These are phyloP conservation scores for Pythium rhizo-oryzae DNA, from an alignment of 352 stramenopile species.

Conservation along the genomic window DNA sequence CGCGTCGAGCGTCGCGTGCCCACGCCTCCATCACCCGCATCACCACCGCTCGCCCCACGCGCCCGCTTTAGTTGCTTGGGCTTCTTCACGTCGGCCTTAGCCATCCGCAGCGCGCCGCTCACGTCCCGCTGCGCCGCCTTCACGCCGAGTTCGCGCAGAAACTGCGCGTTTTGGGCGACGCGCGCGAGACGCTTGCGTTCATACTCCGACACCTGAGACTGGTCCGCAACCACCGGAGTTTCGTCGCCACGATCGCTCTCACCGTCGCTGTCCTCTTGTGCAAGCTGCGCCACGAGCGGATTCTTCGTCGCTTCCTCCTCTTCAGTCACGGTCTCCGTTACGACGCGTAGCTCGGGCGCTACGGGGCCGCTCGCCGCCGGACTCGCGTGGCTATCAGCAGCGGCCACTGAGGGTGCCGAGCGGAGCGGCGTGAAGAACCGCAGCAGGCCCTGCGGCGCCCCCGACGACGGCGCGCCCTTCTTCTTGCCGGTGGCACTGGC, in stretches of 20 bases:
- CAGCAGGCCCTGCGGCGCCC: not conserved
- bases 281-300: too few species aligned
- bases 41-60: slow-evolving; percentile 16
- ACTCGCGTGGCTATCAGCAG: not conserved
- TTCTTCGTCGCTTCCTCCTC: not conserved
- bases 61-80: slow-evolving; percentile 8
- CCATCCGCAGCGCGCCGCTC: not conserved
- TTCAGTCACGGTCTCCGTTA: not conserved
- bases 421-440: slow-evolving; percentile 9
- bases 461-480: not conserved
- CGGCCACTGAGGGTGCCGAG: not conserved
- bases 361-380: not conserved
- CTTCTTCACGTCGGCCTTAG: not conserved
- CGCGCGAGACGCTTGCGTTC: slow-evolving; percentile 42
- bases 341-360: not conserved
- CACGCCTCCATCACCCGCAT: not conserved
- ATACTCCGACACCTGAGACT: too few species aligned
- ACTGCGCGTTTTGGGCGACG: slow-evolving; percentile 49
- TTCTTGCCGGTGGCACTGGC: too few species aligned
- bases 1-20: slow-evolving; percentile 6
- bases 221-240: too few species aligned
- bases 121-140: slow-evolving; percentile 1
- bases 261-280: too few species aligned
- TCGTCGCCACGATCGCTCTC: too few species aligned
- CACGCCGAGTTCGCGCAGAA: slow-evolving; percentile 50